Evolutionary conservation across 2,329 filamentous ascomycete species (phyloP).

Genomic region (Cercospora beticola): DNA sequence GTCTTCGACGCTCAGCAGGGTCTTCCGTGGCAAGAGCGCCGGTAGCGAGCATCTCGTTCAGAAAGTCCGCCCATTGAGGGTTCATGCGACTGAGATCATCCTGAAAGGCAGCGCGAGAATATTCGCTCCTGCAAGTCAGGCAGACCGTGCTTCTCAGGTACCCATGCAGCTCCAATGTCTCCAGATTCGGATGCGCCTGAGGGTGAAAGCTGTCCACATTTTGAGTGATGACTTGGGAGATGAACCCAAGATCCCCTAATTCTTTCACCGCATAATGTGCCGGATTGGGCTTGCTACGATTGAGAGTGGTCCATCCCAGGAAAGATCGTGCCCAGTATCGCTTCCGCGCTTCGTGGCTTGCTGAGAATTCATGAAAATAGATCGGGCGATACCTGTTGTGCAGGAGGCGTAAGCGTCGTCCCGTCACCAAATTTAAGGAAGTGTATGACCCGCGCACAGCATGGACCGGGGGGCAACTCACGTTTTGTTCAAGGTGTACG

Average conservation of each 20-base stretch:
- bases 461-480: background rate
- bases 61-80: constrained; percentile 77
- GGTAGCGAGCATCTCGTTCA: constrained; percentile 67
- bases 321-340: constrained; percentile 96
- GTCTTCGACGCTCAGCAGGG: constrained; percentile 63
- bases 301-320: constrained; percentile 82
- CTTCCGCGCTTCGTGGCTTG: constrained; percentile 79
- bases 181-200: constrained; percentile 68
- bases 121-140: constrained; percentile 71
- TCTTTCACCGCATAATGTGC: constrained; percentile 75
- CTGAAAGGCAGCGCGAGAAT: constrained; percentile 74
- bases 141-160: constrained; percentile 82
- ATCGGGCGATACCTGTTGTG: constrained; percentile 71
- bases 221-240: constrained; percentile 82
- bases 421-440: background rate
- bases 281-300: constrained; percentile 74
- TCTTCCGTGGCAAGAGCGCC: constrained; percentile 79
- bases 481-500: constrained; percentile 85
- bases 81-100: constrained; percentile 73
- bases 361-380: constrained; percentile 86
- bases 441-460: background rate
- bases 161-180: constrained; percentile 85
- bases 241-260: constrained; percentile 68
- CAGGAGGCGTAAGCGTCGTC: background rate
- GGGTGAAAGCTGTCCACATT: constrained; percentile 96